A percentile compares a stretch with the other conserved stretches of the same genome.
These are phyloP conservation scores for Xylariales sp. DNA, from an alignment of 2,329 filamentous ascomycete species.

Conservation along the genomic window DNA sequence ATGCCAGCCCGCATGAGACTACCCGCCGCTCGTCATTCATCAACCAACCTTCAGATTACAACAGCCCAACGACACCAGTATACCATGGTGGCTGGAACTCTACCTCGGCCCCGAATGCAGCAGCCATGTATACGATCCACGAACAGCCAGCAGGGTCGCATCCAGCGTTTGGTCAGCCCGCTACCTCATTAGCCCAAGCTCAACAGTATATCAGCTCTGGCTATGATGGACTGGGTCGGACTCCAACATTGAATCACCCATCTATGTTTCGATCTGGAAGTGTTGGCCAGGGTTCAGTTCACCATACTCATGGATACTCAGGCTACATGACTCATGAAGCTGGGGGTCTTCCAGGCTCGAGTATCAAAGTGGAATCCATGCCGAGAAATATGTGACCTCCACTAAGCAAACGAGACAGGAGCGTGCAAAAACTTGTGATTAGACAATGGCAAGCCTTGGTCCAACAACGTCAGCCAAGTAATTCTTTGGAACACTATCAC, in stretches of 20 bases:
- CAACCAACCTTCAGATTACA: constrained; percentile 3
- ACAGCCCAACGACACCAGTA: background rate
- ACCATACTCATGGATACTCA: background rate
- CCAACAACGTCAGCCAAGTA: no score
- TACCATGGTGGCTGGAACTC: background rate
- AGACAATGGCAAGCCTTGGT: no score
- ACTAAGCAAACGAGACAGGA: no score
- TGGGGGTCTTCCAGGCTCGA: background rate
- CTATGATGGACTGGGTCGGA: constrained; percentile 2
- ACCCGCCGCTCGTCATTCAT: constrained; percentile 1
- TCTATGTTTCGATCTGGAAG: background rate
- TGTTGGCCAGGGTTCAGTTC: background rate
- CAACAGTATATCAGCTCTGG: background rate
- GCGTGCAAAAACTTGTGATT: no score
- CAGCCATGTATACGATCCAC: constrained; percentile 2
- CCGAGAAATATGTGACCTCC: background rate
- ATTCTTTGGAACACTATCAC: no score
- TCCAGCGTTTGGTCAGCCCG: background rate
- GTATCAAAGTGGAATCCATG: constrained; percentile 2
- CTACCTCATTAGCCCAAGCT: background rate
- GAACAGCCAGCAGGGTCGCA: background rate
- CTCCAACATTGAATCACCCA: background rate
- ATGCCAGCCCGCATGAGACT: constrained; percentile 4
- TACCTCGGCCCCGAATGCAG: background rate
- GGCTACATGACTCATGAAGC: background rate